A percentile compares a stretch with the other conserved stretches of the same genome.
These are phyloP conservation scores for Digitaria exilis DNA, from an alignment of 202 grass and related monocot species.

Conservation along the genomic window DNA sequence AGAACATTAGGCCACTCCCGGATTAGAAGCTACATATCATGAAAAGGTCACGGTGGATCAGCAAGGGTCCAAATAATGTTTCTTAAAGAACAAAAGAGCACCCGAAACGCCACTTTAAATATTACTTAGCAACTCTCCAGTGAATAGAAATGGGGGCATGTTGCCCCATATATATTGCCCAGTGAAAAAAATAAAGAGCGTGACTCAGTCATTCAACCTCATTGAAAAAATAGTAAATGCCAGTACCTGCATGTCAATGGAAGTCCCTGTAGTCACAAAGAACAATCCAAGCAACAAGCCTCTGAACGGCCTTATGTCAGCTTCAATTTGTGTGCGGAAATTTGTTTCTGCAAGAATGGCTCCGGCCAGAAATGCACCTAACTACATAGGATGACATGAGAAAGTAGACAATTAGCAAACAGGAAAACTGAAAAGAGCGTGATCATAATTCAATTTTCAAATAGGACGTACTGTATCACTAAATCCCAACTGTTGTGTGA, in stretches of 20 bases:
- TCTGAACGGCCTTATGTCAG: constrained; percentile 99
- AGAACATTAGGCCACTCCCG: constrained; percentile 99
- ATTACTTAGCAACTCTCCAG: constrained; percentile 5
- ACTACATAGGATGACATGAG: constrained; percentile 44
- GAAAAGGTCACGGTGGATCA: neutral
- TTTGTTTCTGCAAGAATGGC: constrained; percentile 97
- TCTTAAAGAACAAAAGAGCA: neutral
- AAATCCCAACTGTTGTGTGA: constrained; percentile 93
- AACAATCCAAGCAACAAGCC: constrained; percentile 97
- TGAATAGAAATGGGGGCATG: neutral
- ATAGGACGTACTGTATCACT: constrained; percentile 84
- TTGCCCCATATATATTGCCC: neutral
- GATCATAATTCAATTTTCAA: constrained; percentile 12
- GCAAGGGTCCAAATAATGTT: constrained; percentile 1
- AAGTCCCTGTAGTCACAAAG: constrained; percentile 96
- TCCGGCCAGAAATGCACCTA: constrained; percentile 98
- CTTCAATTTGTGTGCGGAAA: constrained; percentile 99
- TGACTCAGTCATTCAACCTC: neutral
- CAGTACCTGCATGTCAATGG: constrained; percentile 92
- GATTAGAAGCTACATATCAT: constrained; percentile 76
- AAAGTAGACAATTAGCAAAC: constrained; percentile 13
- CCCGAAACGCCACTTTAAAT: neutral
- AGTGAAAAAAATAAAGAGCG: constrained; percentile 8
- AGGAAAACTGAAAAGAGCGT: constrained; percentile 34
- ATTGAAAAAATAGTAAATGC: neutral